Evolutionary conservation across 2,329 filamentous ascomycete genomes (phyloP).

Genomic region (Stemphylium vesicarium): DNA sequence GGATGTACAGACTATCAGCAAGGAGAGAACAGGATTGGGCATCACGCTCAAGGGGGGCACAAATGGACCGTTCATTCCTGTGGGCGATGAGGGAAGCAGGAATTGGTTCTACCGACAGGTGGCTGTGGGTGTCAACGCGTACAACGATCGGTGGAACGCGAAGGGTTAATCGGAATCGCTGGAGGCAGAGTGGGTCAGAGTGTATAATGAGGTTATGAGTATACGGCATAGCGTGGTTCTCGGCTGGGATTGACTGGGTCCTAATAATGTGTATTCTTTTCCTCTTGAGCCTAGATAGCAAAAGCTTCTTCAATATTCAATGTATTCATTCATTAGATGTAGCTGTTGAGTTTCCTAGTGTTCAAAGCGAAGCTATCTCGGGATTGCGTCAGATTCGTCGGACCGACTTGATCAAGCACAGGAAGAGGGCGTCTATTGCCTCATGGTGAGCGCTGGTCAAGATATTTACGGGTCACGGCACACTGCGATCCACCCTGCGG

Average conservation of each 20-base stretch:
- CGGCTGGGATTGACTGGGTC: neutral
- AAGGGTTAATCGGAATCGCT: conserved; percentile 53
- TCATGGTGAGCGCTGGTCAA: neutral
- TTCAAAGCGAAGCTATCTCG: neutral
- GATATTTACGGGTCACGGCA: conserved; percentile 7
- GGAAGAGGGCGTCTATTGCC: neutral
- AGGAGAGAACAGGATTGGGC: conserved; percentile 93
- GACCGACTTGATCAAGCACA: neutral
- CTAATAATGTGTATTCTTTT: conserved; percentile 8
- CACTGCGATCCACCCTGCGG: conserved; percentile 3
- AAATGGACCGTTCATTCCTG: conserved; percentile 93
- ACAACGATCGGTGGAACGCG: conserved; percentile 70
- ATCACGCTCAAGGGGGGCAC: conserved; percentile 86
- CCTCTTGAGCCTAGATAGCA: neutral
- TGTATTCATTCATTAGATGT: neutral
- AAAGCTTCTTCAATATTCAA: neutral
- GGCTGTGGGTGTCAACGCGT: conserved; percentile 70
- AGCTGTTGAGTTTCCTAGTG: neutral
- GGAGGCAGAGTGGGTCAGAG: neutral
- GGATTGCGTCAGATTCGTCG: neutral
- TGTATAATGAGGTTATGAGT: conserved; percentile 2
- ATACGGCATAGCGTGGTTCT: conserved; percentile 12
- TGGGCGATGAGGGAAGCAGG: conserved; percentile 80
- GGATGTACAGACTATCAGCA: conserved; percentile 95
- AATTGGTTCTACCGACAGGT: conserved; percentile 73